Base-by-base conservation (phyloP, 495 filamentous ascomycete genomes). In the Halenospora varia region DNA sequence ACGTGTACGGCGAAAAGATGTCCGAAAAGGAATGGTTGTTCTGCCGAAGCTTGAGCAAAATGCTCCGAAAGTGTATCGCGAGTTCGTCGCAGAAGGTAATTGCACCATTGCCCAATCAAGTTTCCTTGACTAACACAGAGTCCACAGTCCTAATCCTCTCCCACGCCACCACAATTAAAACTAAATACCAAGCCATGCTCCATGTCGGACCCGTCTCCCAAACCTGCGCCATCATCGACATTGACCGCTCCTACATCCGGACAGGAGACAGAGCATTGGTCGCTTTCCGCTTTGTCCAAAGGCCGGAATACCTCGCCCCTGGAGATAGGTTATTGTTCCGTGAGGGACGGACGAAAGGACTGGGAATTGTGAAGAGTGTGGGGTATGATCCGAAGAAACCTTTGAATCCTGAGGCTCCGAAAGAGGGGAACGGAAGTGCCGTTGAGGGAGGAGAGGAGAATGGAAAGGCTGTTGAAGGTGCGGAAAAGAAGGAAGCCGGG, bases 11-110 rank as follows among this genome's bases (percentile, higher is more conserved):
- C 75, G 94, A 20, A 96, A 94, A 73, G 95, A 98, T 67, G 94
- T 98, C 0, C 83, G 95, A 25, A 98, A 98, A 78, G 94, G 94
- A 20, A 97, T 97, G 95, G 94, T 98, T 0, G 93, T 97, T 10
- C 73, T 98, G 41, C 87, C 88, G 45, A 97, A 93, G 73, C 72
- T 84, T 41, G 88, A 92, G 26, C 79, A 83, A 25, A 74, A 81
- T 25, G 77, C 83, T 3, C 86, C 86, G 2, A 95, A 93, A 65
- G 94, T 96, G 6, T 88, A 88, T 69, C 83, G 89, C 35, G 92
- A 97, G 66, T 98, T 98, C 69, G 79, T 96, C 51, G 94, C 94
- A 17, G 94, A 98, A 75, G 87, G 87, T 88, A 74, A 51, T 55
- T 59, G 9, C 13, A 17, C n/a, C 8, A 6, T 9, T n/a, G 4